Conservation (phyloP, 1,139 yeast species). For the Taphrina wiesneri region DNA sequence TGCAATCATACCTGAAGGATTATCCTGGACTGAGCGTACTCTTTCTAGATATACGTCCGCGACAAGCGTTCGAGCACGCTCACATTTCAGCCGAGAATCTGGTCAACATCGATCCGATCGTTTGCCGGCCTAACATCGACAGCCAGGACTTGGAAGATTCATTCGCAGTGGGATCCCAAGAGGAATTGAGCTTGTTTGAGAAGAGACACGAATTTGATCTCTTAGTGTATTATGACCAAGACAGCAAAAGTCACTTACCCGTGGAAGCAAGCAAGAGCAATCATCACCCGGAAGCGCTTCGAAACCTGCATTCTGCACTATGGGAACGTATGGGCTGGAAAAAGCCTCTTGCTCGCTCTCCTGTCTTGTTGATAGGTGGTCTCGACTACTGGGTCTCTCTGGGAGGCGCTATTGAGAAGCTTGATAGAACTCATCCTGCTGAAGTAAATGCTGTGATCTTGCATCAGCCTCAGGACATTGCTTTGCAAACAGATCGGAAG, state of each 20-base stretch:
- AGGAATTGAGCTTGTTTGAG: slow-evolving; percentile 56
- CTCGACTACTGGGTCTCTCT: slow-evolving; percentile 51
- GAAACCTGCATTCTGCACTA: slow-evolving; percentile 47
- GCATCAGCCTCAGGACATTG: background rate
- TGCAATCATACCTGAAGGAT: slow-evolving; percentile 42
- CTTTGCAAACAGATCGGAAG: background rate
- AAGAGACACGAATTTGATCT: slow-evolving; percentile 59
- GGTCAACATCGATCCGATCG: slow-evolving; percentile 71
- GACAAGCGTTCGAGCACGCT: slow-evolving; percentile 57
- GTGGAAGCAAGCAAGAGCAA: slow-evolving; percentile 32
- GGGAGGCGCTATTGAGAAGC: slow-evolving; percentile 7
- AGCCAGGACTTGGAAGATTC: slow-evolving; percentile 64
- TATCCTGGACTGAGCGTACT: slow-evolving; percentile 44
- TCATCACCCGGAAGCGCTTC: slow-evolving; percentile 41
- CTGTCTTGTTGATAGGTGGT: slow-evolving; percentile 62
- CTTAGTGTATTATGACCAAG: slow-evolving; percentile 61
- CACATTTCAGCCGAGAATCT: slow-evolving; percentile 61
- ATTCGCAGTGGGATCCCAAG: slow-evolving; percentile 57
- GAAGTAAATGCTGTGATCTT: background rate
- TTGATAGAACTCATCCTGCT: background rate
- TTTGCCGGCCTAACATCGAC: slow-evolving; percentile 51
- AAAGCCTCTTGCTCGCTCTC: slow-evolving; percentile 54
- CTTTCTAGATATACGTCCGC: slow-evolving; percentile 65
- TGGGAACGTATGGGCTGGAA: slow-evolving; percentile 47
- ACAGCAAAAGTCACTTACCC: slow-evolving; percentile 32